Base-by-base conservation (phyloP, 2,329 filamentous ascomycete genomes). In the Sarocladium brachiariae region DNA sequence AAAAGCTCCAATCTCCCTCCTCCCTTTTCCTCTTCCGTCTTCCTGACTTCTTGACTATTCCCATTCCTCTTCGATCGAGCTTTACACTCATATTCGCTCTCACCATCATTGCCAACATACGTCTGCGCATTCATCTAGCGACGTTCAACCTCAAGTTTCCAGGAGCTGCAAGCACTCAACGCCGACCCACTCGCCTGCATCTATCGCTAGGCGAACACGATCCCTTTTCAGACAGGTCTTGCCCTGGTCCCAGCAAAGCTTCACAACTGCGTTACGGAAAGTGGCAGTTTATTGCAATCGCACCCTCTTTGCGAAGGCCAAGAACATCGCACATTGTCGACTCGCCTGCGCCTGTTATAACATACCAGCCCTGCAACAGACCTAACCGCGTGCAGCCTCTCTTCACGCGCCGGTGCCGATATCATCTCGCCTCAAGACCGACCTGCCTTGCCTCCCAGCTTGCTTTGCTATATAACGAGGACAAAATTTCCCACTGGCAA, bases 401-500 rank as follows among this genome's bases (percentile, higher is more conserved):
- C 55, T 60, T 63, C 62, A 35, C 62, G 57, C 63, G 54, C 55
- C 56, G 64, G 65, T 67, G 59, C 59, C 63, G 64, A 64, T 54
- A 53, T 49, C 53, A 57, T 60, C 54, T 62, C 61, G 59, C 57
- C 59, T 63, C 57, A 30, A 50, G 27, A 19, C 55, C 54, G 54
- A 59, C 57, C 58, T 54, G 51, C 57, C 35, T 49, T 37, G 46
- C 30, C 46, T 47, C 8, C 24, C 43, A 47, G 43, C 43, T 50
- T 39, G 48, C 27, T 43, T n/a, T 23, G 4, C 23, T 38, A n/a
- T n/a, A n/a, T n/a, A n/a, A n/a, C n/a, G n/a, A n/a, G n/a, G 6
- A 37, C 6, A 41, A 19, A 23, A 50, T 18, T 53, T 55, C 59
- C 61, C 63, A 65, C 63, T 67, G 66, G 66, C 59, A 59, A 63